Evolutionary conservation across 2,329 filamentous ascomycete species (phyloP), one percentile per base, ranked within the genome.

Genomic region (Xylaria arbuscula): DNA sequence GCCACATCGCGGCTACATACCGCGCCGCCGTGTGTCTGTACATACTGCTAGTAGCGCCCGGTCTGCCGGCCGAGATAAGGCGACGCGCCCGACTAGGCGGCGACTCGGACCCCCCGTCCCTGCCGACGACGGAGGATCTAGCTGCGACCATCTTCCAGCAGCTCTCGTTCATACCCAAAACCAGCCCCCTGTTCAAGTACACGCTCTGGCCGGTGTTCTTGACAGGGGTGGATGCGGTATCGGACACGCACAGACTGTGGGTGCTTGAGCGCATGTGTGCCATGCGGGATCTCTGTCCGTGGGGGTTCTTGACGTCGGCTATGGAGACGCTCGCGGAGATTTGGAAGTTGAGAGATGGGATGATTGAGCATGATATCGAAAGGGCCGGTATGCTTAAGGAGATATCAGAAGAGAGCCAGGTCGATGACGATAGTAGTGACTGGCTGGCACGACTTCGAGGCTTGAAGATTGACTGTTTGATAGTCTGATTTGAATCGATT

Each of bases 141-240:
- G 83, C 85, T 3, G 74, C 80, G 28, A 85, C 87, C 40, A 85
- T 87, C 45, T 78, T 88, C 1, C 72, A 78, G n/a, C 83, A 88
- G 67, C 79, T 89, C 28, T 83, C 82, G 6, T 78, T 81, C 62
- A 81, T 89, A 42, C 80, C 79, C 34, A 81, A 82, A 22, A 76
- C 80, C 2, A 85, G 87, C 72, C 81, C 83, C 7, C 81, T 88
- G 50, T 89, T 87, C 79, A 89, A 88, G 74, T 87, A 85, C 8
- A 87, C 86, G 2, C 84, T 84, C n/a, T 89, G 87, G 87, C 86
- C 87, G 1, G 81, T 86, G 0, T 88, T 89, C 70, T 82, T 89
- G 36, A 85, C 85, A 2, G 87, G 87, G 1, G 86, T 86, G 0
- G 87, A 88, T 72, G 84, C 85, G 3, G 81, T 81, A 50, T 81